Base-by-base conservation (phyloP, 2,329 filamentous ascomycete species). In the Cladosporium phlei region DNA sequence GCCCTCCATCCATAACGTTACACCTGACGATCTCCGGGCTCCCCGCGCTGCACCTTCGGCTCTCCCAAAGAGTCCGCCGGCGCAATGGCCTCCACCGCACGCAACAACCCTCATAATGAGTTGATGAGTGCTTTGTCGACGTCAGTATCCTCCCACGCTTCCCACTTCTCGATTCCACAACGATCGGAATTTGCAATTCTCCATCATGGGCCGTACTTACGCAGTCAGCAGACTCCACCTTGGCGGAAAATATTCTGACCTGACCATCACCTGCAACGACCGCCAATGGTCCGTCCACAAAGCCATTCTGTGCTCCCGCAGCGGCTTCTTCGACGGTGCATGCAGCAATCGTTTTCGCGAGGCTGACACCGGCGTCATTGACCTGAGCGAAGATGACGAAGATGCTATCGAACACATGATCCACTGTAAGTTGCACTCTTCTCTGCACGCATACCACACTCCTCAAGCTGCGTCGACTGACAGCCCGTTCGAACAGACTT, bases 241-340 rank as follows among this genome's bases (percentile, higher is more conserved):
- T 33, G 59, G 57, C 33, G 64, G 64, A 21, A 65, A 64, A 54
- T 75, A 72, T 57, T 72, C 70, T 47, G 72, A 75, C 59, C 64
- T 75, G 52, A 74, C 69, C 38, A 66, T 75, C 56, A 62, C 62
- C 40, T 73, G 68, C 63, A 69, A 70, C 48, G 57, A 59, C 49
- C 66, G 65, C 61, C 67, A 65, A 64, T 75, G 71, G 62, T 61
- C 59, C 21, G 71, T 73, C 9, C 72, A 75, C 55, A 66, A 68
- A 52, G 70, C 69, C 5, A 68, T 75, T 33, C 58, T 75, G 38
- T 74, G 72, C 59, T 72, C 71, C 28, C 62, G 72, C 38, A 72
- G 69, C 28, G 66, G 64, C 17, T 75, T 75, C 59, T 67, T 67
- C 56, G 64, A 67, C 48, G 64, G 63, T 33, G 65, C 64, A 37